Evolutionary conservation across 2,329 filamentous ascomycete species (phyloP).

Genomic region (Sporothrix globosa): DNA sequence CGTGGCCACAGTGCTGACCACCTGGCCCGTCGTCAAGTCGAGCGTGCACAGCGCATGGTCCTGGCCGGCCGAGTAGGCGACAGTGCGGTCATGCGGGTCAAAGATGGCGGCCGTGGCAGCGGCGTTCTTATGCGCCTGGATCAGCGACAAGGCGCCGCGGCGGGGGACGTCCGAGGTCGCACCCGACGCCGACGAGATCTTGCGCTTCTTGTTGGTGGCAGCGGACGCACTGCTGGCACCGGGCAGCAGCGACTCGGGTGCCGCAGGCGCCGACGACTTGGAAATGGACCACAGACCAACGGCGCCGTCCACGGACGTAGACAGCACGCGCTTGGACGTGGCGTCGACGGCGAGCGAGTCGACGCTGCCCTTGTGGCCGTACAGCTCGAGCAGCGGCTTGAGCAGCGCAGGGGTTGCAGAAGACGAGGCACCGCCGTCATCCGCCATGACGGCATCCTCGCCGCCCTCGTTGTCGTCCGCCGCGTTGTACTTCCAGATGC

Average conservation of each 20-base stretch:
- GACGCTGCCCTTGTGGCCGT: conserved; percentile 59
- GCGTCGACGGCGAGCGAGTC: conserved; percentile 73
- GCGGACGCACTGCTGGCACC: conserved; percentile 53
- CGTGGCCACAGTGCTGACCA: conserved; percentile 82
- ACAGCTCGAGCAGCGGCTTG: conserved; percentile 38
- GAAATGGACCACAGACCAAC: conserved; percentile 85
- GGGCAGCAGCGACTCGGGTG: conserved; percentile 70
- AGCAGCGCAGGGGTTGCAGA: conserved; percentile 47
- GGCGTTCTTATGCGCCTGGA: conserved; percentile 65
- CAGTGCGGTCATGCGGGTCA: conserved; percentile 79
- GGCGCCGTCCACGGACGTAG: conserved; percentile 79
- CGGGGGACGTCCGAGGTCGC: conserved; percentile 62
- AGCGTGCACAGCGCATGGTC: conserved; percentile 91
- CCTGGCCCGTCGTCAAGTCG: conserved; percentile 78
- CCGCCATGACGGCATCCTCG: conserved; percentile 71
- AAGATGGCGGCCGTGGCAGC: conserved; percentile 80
- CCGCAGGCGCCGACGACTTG: conserved; percentile 57
- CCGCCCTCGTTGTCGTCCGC: conserved; percentile 63
- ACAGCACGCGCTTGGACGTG: conserved; percentile 75
- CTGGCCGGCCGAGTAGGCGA: conserved; percentile 87
- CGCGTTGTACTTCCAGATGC: conserved; percentile 87
- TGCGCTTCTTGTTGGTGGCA: conserved; percentile 72
- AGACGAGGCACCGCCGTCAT: conserved; percentile 50
- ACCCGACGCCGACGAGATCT: conserved; percentile 51
- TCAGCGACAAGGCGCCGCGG: conserved; percentile 75